Base-by-base conservation (phyloP, 768 basidiomycete species). In the Bullera alba region DNA sequence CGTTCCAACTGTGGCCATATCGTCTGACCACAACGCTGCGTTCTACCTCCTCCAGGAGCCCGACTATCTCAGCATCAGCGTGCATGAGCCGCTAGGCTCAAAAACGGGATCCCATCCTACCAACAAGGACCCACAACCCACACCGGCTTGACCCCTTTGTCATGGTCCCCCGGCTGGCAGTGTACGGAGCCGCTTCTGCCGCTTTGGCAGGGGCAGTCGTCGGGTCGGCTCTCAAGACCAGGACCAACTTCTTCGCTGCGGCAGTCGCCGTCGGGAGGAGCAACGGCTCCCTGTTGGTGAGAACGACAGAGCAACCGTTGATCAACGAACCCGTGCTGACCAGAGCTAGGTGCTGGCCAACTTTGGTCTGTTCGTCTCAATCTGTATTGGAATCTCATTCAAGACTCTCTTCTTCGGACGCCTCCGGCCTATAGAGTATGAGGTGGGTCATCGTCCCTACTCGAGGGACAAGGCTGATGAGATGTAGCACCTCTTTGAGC, bases 191-290 rank as follows among this genome's bases (percentile, higher is more conserved):
- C 12, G 62, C 83, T 50, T 91, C 89, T 25, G 75, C 81, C 42
- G 56, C 81, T 23, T 81, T 87, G 0, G 82, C 91, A 34, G 79
- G 79, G 0, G 81, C 80, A 17, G 84, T 86, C 23, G 78, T 96
- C 53, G 73, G 79, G 42, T 87, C 85, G 72, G 90, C 90, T 10
- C 79, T 90, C 65, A 80, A 82, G 63, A 83, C 79, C 46, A 79
- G 92, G 62, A 83, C 83, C 63, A 95, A 91, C 76, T 96, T 96
- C 75, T 99, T 92, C 70, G 85, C 91, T 15, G 85, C 93, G 2
- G 81, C 87, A 26, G 88, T 99, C 2, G 86, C 84, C 65, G 80
- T 99, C n/a, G 86, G 88, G 4, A 86, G 85, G 75, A 92, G 88
- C 67, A 89, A 83, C 65, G 82, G 88, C n/a, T 90, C 87, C 60